These are phyloP conservation scores for Aspergillus cavernicola DNA, from an alignment of 495 filamentous ascomycete species.

Conservation along the genomic window DNA sequence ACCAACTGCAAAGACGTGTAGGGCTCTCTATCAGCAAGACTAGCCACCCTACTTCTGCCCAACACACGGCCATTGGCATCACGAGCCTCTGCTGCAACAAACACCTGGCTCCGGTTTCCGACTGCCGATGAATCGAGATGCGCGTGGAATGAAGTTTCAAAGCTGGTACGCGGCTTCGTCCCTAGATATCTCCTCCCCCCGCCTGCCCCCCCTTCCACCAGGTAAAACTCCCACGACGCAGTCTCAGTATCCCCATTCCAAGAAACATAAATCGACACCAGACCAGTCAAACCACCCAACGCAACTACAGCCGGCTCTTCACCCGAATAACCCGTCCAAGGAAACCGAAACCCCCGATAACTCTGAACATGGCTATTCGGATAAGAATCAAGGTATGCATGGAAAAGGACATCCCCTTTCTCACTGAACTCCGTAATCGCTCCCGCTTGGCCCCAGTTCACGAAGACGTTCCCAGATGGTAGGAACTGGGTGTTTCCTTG, in stretches of 20 bases:
- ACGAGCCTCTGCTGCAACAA: not conserved
- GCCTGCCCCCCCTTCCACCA: not conserved
- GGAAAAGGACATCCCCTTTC: conserved; percentile 12
- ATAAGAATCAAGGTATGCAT: conserved; percentile 3
- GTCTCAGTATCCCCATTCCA: conserved; percentile 36
- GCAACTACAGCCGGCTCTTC: conserved; percentile 12
- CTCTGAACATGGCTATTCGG: conserved; percentile 8
- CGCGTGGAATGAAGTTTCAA: not conserved
- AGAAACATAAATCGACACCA: conserved; percentile 23
- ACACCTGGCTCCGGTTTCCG: not conserved
- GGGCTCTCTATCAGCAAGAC: not conserved
- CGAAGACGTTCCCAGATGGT: conserved; percentile 31
- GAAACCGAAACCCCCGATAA: conserved; percentile 18
- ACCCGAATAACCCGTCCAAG: conserved; percentile 18
- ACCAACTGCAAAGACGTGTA: not conserved
- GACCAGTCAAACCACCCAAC: not conserved
- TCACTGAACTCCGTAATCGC: conserved; percentile 40
- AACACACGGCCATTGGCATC: not conserved
- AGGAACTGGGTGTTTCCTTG: conserved; percentile 37
- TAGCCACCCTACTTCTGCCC: not conserved
- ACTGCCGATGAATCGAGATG: not conserved
- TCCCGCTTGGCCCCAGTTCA: conserved; percentile 40
- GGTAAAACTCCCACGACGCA: not conserved
- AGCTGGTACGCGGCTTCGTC: not conserved
- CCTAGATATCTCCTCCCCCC: not conserved